Base-by-base conservation (phyloP, 108 stramenopile genomes). In the Discostella pseudostelligera region DNA sequence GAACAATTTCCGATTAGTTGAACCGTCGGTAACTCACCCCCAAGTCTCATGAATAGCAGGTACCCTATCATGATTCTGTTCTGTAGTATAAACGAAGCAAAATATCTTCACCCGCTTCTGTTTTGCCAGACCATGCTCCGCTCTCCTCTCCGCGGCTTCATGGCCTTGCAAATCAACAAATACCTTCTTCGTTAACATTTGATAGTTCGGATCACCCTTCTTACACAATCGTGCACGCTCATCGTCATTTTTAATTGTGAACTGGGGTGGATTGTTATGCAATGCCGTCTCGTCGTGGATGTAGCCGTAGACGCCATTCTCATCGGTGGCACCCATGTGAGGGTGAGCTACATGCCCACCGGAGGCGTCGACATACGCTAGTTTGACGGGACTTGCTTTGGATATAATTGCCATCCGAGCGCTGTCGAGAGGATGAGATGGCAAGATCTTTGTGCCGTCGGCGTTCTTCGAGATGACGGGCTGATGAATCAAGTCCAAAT, bases 41-140 rank as follows among this genome's bases (percentile, higher is more conserved):
- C 90, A 88, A 10, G 87, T 92, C 53, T 88, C 83, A 45, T 72
- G 71, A 40, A 94, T 94, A 12, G 62, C 50, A 0, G 85, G 87
- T 50, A 94, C 82, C 48, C 69, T 67, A 57, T 62, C 62, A 72
- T 94, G 93, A 55, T 70, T 72, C 22, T 62, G 67, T 42, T 90
- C 85, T 32, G 84, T 94, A 1, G 93, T 90, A 70, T 90, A 94
- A 14, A 94, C 87, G 36, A 90, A 62, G 45, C 89, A 90, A 67
- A 94, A 94, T 63, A 94, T 87, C 53, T 91, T 94, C 61, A 69
- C 86, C 8, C 93, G 81, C 54, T 78, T 77, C 46, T 73, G 65
- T 26, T 62, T 37, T 36, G 86, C 83, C 2, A 56, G 37, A 12
- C 68, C 70, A 14, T 76, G 70, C 37, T 86, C 67, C 21, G 62